Evolutionary conservation across 805 yeast species (phyloP).

Genomic region (Candida palmyrensis): DNA sequence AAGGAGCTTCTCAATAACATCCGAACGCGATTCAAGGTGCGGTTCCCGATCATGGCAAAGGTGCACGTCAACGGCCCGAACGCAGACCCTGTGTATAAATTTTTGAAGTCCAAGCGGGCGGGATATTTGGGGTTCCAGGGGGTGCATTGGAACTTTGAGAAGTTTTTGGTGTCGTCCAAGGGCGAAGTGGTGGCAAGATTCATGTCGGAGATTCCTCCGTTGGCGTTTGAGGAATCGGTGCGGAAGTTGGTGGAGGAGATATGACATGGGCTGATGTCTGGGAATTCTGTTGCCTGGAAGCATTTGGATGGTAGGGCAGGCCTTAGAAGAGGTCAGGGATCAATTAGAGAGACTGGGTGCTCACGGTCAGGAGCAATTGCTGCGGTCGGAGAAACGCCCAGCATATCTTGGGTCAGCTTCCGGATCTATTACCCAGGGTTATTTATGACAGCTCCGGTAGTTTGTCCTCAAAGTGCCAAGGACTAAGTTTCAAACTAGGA

Average conservation of each 20-base stretch:
- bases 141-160: constrained; percentile 43
- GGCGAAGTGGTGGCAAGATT: constrained; percentile 47
- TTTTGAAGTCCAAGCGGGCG: constrained; percentile 56
- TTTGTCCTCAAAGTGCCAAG: too few species aligned
- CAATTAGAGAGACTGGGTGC: too few species aligned
- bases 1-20: constrained; percentile 73
- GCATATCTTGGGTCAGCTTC: too few species aligned
- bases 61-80: constrained; percentile 83
- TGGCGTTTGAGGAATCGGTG: constrained; percentile 38
- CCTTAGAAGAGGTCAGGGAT: too few species aligned
- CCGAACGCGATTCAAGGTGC: constrained; percentile 77
- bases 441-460: too few species aligned
- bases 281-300: too few species aligned
- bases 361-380: too few species aligned
- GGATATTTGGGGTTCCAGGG: constrained; percentile 41
- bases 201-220: constrained; percentile 70
- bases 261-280: too few species aligned
- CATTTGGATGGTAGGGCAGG: too few species aligned
- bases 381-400: too few species aligned
- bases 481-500: too few species aligned
- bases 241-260: constrained; percentile 11
- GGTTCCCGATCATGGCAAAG: constrained; percentile 85
- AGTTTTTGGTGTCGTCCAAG: constrained; percentile 35
- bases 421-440: too few species aligned
- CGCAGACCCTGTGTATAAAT: constrained; percentile 77